Base-by-base conservation (phyloP, 1,139 yeast genomes). In the Sugiyamaella japonica region DNA sequence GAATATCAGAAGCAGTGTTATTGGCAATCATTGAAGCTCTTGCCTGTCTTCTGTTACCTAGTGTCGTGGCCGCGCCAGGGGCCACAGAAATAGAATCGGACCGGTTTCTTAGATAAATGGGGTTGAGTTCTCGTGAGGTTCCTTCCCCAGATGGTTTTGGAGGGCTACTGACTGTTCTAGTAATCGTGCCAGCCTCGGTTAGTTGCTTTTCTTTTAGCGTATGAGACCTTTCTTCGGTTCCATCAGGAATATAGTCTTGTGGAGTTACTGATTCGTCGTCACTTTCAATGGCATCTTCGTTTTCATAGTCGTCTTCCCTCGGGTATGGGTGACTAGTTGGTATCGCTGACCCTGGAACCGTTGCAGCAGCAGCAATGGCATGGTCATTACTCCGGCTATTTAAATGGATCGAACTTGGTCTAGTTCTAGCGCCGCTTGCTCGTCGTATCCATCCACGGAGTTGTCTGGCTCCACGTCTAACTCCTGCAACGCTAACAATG, bases 31-130 rank as follows among this genome's bases (percentile, higher is more conserved):
- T 29, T 3, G 53, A 15, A 15, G 31, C n/a, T 25, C 45, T 29
- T 10, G 44, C 28, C 4, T 39, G 54, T 45, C 47, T 36, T 34
- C 46, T 15, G 23, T 40, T 40, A 8, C 50, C 45, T 7, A 36
- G 15, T 7, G 53, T 50, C 2, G 56, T 53, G 9, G 53, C 53
- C 16, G 56, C 41, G n/a, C 46, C 49, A 12, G 53, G 53, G 15
- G 53, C 40, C 7, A 53, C 34, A 8, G 56, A 48, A 4, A 53
- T 44, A 9, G 53, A 48, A 17, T 53, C 50, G 8, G 55, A 42
- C 9, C 55, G 48, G 28, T 29, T 31, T 15, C 37, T 25, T 10
- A 41, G 23, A 42, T 48, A 48, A 40, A 48, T 48, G 12, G 48
- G 48, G 16, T 44, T 44, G 13, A 36, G 23, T 40, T 40, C 44